Evolutionary conservation across 352 stramenopile genomes (phyloP), one percentile per base, ranked within the genome.

Genomic region (Phytophthora syringae): DNA sequence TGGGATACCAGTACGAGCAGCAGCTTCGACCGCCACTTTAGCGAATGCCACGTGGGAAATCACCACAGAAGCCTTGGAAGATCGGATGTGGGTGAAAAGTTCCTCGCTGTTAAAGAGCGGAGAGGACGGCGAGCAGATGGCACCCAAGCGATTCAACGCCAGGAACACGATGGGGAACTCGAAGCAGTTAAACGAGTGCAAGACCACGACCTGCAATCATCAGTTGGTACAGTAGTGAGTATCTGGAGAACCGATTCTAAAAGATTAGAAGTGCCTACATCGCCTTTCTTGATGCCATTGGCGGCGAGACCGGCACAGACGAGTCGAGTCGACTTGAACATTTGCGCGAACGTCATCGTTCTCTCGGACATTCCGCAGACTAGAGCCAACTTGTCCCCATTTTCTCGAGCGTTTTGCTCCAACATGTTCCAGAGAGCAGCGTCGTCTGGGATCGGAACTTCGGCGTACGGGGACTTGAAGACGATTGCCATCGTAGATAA

Each of bases 171-270:
- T 55, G 4, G 78, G 77, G 34, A 74, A 89, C 47, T 89, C 76
- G 51, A 85, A 67, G 53, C 69, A 84, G 67, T 86, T 89, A 56
- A 80, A 64, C 37, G 72, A 77, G 49, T 86, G 74, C 25, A 85
- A 54, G 16, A 86, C 3, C 3, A 88, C 66, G 9, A 76, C 61
- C 69, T 85, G 60, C n/a, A n/a, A n/a, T n/a, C n/a, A n/a, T n/a
- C n/a, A n/a, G n/a, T n/a, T n/a, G n/a, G n/a, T n/a, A n/a, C n/a
- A n/a, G n/a, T n/a, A n/a, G n/a, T n/a, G n/a, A n/a, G n/a, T n/a
- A n/a, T n/a, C 30, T 16, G 30, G 30, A n/a, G 30, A 13, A 37
- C 30, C 16, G 30, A 13, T 3, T 37, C 11, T 37, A 5, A 37
- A n/a, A 1, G 30, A 9, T n/a, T n/a, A n/a, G 30, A 16, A 48